A percentile compares a stretch with the other conserved stretches of the same genome.
Evolutionary conservation across 305 asterid species (phyloP).

Genomic region (Solanum chacoense): DNA sequence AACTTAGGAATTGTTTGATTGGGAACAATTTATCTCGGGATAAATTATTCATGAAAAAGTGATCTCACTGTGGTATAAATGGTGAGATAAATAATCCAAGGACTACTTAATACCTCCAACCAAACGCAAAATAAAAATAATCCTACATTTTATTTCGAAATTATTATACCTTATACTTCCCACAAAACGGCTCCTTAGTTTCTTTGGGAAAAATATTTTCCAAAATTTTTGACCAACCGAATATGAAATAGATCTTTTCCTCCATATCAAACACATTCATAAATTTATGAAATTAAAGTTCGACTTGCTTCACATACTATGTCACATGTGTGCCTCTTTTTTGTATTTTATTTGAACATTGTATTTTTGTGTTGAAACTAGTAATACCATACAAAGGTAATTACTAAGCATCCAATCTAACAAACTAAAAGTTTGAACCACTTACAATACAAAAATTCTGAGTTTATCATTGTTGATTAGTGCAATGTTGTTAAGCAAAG

Average conservation of each 20-base stretch:
- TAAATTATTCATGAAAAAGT: not conserved
- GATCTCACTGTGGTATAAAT: not conserved
- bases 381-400: not conserved
- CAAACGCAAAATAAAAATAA: not conserved
- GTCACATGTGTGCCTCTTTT: not conserved
- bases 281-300: not conserved
- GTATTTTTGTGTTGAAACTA: not conserved
- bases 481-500: not conserved
- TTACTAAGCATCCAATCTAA: not conserved
- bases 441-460: not conserved
- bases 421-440: not conserved
- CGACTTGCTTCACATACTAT: not conserved
- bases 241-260: not conserved
- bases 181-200: not conserved
- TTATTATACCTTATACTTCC: not conserved
- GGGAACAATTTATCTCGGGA: not conserved
- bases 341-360: not conserved
- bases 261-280: not conserved
- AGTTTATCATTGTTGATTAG: not conserved
- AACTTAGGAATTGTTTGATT: not conserved
- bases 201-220: not conserved
- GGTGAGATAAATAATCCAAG: not conserved
- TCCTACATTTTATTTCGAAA: not conserved
- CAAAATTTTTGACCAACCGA: not conserved
- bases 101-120: not conserved